These are phyloP conservation scores for Thraustotheca clavata DNA, from an alignment of 352 stramenopile species.

Conservation along the genomic window DNA sequence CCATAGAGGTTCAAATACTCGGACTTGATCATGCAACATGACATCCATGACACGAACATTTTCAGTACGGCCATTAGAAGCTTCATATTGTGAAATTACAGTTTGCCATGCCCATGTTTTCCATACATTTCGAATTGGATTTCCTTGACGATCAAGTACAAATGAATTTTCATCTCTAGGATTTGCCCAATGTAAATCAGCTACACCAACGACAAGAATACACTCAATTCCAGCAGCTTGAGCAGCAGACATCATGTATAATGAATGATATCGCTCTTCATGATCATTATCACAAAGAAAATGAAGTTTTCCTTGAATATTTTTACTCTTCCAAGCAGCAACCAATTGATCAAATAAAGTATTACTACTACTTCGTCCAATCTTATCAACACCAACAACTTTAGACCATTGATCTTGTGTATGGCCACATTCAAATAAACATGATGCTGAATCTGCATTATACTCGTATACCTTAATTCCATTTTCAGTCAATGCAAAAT, in stretches of 20 bases:
- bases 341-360: constrained; percentile 9
- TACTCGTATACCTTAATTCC: constrained; percentile 23
- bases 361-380: constrained; percentile 12
- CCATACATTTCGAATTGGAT: constrained; percentile 16
- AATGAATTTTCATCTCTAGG: not conserved
- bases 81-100: constrained; percentile 19
- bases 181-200: not conserved
- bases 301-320: constrained; percentile 14
- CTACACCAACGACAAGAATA: constrained; percentile 12
- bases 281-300: constrained; percentile 15
- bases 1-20: constrained; percentile 19
- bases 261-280: constrained; percentile 21
- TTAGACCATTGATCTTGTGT: constrained; percentile 16
- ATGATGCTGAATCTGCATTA: constrained; percentile 19
- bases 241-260: constrained; percentile 21
- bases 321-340: constrained; percentile 14
- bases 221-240: constrained; percentile 8
- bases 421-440: constrained; percentile 17
- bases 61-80: not conserved
- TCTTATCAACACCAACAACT: not conserved
- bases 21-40: constrained; percentile 12
- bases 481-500: constrained; percentile 18
- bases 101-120: constrained; percentile 22
- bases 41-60: constrained; percentile 19
- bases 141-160: not conserved